Evolutionary conservation across 1,284 basidiomycete species (phyloP).

Genomic region (Gomphus bonarii): DNA sequence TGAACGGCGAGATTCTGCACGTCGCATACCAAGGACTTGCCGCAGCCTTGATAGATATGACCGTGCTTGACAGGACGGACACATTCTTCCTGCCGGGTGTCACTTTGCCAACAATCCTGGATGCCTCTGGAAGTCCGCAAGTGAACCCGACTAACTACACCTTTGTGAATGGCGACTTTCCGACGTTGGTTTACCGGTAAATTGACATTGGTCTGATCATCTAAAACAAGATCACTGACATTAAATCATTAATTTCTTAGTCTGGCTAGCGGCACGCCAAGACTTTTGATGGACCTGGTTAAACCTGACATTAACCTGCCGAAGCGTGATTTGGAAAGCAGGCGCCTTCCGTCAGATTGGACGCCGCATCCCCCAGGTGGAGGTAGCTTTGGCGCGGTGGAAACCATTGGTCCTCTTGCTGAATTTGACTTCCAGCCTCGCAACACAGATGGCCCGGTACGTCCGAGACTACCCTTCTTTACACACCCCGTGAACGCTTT

Average conservation of each 20-base stretch:
- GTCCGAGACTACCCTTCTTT: conserved; percentile 18
- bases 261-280: conserved; percentile 44
- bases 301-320: conserved; percentile 20
- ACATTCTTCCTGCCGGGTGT: conserved; percentile 29
- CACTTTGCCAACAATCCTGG: conserved; percentile 30
- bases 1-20: conserved; percentile 30
- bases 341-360: not conserved
- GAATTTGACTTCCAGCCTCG: conserved; percentile 28
- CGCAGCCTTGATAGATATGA: conserved; percentile 35
- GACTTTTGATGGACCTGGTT: conserved; percentile 36
- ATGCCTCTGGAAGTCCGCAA: conserved; percentile 31
- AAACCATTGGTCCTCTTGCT: conserved; percentile 30
- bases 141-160: conserved; percentile 37
- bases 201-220: not conserved
- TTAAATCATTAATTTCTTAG: conserved; percentile 17
- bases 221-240: not conserved
- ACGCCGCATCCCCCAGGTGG: not conserved
- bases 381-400: conserved; percentile 26
- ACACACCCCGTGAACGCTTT: not conserved
- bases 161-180: conserved; percentile 35
- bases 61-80: conserved; percentile 40
- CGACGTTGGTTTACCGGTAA: conserved; percentile 27
- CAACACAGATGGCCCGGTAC: conserved; percentile 27
- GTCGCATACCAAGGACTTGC: conserved; percentile 42
- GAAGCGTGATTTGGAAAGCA: conserved; percentile 10